Evolutionary conservation across 1,139 yeast species (phyloP).

Genomic region (Yamadazyma dushanensis): DNA sequence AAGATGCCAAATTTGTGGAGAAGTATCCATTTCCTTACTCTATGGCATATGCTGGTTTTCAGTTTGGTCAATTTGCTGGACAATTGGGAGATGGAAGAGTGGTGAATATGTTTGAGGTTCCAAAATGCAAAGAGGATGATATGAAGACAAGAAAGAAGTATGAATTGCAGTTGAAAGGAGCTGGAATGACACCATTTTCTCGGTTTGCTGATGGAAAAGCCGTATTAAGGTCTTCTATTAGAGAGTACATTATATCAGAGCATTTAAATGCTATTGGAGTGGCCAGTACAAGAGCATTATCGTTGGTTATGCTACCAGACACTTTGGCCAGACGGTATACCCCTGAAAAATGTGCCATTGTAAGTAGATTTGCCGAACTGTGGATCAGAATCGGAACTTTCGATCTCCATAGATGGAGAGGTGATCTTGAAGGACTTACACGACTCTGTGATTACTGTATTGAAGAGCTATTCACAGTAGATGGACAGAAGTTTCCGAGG

Average conservation of each 20-base stretch:
- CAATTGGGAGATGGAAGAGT: slow-evolving; percentile 97
- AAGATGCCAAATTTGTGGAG: slow-evolving; percentile 27
- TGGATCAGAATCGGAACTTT: slow-evolving; percentile 94
- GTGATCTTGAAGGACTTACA: slow-evolving; percentile 63
- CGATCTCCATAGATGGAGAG: slow-evolving; percentile 76
- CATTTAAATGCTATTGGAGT: slow-evolving; percentile 78
- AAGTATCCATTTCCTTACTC: slow-evolving; percentile 74
- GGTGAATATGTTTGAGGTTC: slow-evolving; percentile 71
- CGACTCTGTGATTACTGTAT: slow-evolving; percentile 73
- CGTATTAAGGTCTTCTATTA: slow-evolving; percentile 77
- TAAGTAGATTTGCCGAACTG: slow-evolving; percentile 77
- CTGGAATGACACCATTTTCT: slow-evolving; percentile 88
- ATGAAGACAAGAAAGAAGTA: slow-evolving; percentile 34
- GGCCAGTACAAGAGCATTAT: slow-evolving; percentile 82
- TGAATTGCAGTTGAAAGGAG: slow-evolving; percentile 85
- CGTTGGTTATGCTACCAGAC: slow-evolving; percentile 69
- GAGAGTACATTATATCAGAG: slow-evolving; percentile 88
- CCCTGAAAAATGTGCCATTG: slow-evolving; percentile 82
- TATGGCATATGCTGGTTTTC: slow-evolving; percentile 94
- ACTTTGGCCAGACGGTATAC: slow-evolving; percentile 73
- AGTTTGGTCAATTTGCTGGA: slow-evolving; percentile 95
- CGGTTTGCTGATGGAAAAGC: slow-evolving; percentile 98
- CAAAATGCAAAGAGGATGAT: slow-evolving; percentile 27
- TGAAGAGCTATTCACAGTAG: slow-evolving; percentile 54
- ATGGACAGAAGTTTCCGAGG: slow-evolving; percentile 34